These are phyloP conservation scores for Phytophthora vignae DNA, from an alignment of 352 stramenopile genomes.

Conservation along the genomic window DNA sequence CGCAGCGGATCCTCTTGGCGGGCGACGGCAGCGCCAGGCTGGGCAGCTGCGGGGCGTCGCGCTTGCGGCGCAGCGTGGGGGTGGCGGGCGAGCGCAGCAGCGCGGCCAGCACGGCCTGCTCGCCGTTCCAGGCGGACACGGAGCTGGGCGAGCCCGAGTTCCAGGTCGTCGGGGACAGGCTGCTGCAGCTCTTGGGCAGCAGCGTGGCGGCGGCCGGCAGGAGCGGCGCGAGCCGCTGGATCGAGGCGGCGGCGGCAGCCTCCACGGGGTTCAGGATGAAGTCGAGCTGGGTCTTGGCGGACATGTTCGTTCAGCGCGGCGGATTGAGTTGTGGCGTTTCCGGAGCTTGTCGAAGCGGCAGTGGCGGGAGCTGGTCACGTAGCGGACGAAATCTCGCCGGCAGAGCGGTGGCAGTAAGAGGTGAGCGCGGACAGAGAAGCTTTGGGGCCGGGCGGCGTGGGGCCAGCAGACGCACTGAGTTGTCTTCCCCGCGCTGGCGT, in stretches of 20 bases:
- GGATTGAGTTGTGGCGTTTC: constrained; percentile 27
- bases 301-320: constrained; percentile 34
- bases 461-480: constrained; percentile 16
- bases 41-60: constrained; percentile 18
- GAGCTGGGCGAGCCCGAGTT: constrained; percentile 37
- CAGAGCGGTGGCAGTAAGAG: neutral
- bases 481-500: constrained; percentile 18
- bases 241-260: neutral
- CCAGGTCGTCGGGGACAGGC: neutral
- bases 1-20: constrained; percentile 24
- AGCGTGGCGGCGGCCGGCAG: constrained; percentile 12
- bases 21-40: neutral
- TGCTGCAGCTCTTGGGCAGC: constrained; percentile 9
- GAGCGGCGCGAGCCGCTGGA: constrained; percentile 3
- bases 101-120: constrained; percentile 26
- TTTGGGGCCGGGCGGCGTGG: neutral
- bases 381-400: neutral
- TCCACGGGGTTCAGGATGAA: constrained; percentile 30
- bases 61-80: constrained; percentile 17
- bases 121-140: constrained; percentile 37
- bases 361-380: neutral
- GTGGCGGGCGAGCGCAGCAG: constrained; percentile 16
- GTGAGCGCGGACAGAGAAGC: too few species aligned
- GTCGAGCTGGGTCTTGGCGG: constrained; percentile 38
- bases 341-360: neutral